Evolutionary conservation across 1,284 basidiomycete species (phyloP), one percentile per base, ranked within the genome.

Genomic region (Boletus sp.): DNA sequence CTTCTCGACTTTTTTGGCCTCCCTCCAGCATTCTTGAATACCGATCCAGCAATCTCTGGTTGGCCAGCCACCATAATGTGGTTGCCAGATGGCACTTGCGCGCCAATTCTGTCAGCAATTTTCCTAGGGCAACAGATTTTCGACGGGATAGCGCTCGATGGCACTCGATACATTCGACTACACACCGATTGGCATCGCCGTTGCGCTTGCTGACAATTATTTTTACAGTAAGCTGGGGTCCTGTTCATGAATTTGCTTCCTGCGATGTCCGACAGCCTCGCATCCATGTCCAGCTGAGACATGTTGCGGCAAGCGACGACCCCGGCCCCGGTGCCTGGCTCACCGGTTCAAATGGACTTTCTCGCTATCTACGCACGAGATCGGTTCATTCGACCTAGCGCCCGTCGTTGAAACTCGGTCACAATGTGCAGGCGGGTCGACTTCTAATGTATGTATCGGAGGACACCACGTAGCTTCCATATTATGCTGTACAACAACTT

Each of bases 211-310:
- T 41, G 55, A 52, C 51, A 16, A 10, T 36, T 34, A 39, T 55
- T 50, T 41, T 44, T 27, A 20, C 17, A 49, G 36, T 35, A 26
- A 41, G 55, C 13, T 14, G 8, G 38, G n/a, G 17, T 30, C 35
- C 22, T 39, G 25, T 32, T 27, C n/a, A 19, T 41, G 20, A 30
- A 47, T 38, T 49, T 40, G 27, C 33, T 46, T 51, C 33, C 39
- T 46, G 41, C 14, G 22, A 54, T 26, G 10, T 26, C 41, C 44
- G 45, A 41, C 42, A 25, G n/a, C n/a, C 36, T 29, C 34, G 23
- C 46, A 41, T 41, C n/a, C n/a, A n/a, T n/a, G 25, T 20, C 34
- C 30, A 45, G 23, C 39, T 44, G 42, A 57, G 46, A 58, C 45
- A 57, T 35, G 14, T 22, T 8, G 25, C 16, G 34, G 37, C 45